Evolutionary conservation across 805 yeast species (phyloP).

Genomic region (Myxozyma melibiosi): DNA sequence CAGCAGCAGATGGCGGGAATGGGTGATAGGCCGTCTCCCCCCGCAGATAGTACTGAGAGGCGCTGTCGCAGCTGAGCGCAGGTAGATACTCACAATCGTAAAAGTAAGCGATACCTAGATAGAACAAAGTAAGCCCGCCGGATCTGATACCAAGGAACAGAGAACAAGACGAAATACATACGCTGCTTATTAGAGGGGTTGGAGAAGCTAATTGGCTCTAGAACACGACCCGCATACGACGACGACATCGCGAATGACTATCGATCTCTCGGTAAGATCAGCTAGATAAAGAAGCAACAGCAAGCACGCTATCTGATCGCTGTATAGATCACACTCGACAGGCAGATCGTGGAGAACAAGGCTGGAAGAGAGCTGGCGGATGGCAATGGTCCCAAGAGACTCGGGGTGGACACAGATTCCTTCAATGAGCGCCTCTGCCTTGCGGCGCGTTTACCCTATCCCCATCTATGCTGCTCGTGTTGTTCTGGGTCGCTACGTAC

Average conservation of each 20-base stretch:
- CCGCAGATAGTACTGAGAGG: neutral
- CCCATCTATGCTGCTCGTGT: too few species aligned
- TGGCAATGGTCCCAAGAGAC: too few species aligned
- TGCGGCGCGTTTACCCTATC: too few species aligned
- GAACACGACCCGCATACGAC: slow-evolving; percentile 5
- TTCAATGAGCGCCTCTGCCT: too few species aligned
- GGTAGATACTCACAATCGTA: slow-evolving; percentile 58
- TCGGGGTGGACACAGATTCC: too few species aligned
- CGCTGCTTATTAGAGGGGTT: slow-evolving; percentile 11
- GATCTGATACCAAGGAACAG: neutral
- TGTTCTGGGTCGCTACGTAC: too few species aligned
- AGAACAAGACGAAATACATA: neutral
- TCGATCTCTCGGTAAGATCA: slow-evolving; percentile 8
- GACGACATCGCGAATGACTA: neutral
- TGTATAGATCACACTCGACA: too few species aligned
- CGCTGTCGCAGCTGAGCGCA: too few species aligned
- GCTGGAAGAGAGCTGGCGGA: too few species aligned
- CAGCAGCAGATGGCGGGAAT: neutral
- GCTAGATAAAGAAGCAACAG: neutral
- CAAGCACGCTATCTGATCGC: too few species aligned
- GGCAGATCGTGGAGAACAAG: too few species aligned
- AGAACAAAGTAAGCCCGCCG: neutral
- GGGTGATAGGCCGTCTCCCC: neutral
- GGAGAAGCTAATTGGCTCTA: slow-evolving; percentile 13
- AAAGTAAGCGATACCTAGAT: slow-evolving; percentile 65